Evolutionary conservation across 768 basidiomycete genomes (phyloP).

Genomic region (Pleurotus tuber-regium): DNA sequence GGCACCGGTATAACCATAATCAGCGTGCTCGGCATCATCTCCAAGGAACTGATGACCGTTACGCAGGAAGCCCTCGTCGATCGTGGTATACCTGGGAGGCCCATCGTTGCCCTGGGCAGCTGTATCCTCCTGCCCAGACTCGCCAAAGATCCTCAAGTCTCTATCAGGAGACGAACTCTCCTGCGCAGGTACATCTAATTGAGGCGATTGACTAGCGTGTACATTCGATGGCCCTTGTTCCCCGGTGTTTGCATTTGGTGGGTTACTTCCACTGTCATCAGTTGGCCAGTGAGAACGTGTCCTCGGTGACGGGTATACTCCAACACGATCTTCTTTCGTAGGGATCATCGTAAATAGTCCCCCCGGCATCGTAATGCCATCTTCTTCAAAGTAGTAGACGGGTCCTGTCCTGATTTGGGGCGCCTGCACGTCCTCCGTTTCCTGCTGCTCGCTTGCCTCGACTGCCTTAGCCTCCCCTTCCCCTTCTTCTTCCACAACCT

Average conservation of each 20-base stretch:
- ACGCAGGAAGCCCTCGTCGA: background rate
- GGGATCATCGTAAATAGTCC: constrained; percentile 7
- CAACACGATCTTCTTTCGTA: background rate
- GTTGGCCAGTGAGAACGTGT: background rate
- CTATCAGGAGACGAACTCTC: background rate
- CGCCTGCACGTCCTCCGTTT: background rate
- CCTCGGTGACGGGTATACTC: background rate
- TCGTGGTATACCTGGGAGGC: background rate
- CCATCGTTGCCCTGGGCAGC: background rate
- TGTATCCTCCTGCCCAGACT: background rate
- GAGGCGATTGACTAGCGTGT: background rate
- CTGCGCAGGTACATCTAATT: background rate
- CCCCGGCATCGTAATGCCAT: constrained; percentile 5
- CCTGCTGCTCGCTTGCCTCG: background rate
- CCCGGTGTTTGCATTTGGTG: background rate
- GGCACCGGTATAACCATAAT: background rate
- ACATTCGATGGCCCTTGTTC: background rate
- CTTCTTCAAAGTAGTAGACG: constrained; percentile 9
- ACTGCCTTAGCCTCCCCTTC: background rate
- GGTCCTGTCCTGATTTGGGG: background rate
- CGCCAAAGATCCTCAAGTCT: background rate
- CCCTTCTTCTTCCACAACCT: background rate
- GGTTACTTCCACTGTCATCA: background rate
- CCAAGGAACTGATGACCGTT: background rate
- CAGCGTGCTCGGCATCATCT: too few species aligned